Evolutionary conservation across 345 rosid genomes (phyloP).

Genomic region (Cardamine resedifolia): DNA sequence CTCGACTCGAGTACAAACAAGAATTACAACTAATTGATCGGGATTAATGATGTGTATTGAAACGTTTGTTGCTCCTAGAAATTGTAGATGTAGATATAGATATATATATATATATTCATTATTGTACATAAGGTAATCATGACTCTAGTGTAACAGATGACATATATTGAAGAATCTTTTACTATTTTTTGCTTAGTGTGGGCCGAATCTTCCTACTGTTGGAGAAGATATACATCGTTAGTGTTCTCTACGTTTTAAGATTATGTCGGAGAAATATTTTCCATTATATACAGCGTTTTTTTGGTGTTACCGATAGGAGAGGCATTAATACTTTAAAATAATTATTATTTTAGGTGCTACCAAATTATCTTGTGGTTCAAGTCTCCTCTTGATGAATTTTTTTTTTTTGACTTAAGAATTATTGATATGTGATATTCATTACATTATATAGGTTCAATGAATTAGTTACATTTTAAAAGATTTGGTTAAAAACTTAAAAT

Average conservation of each 20-base stretch:
- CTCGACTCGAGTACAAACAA: not conserved
- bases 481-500: not conserved
- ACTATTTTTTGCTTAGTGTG: conserved; percentile 29
- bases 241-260: conserved; percentile 35
- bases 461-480: not conserved
- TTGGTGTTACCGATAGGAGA: conserved; percentile 22
- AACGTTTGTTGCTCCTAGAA: not conserved
- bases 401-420: conserved; percentile 3
- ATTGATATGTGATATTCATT: conserved; percentile 7
- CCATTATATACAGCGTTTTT: conserved; percentile 25
- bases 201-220: conserved; percentile 27
- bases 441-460: not conserved
- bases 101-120: not conserved
- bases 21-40: not conserved
- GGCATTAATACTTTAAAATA: not conserved
- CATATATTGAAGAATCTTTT: conserved; percentile 19
- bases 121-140: conserved; percentile 12
- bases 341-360: not conserved
- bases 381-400: conserved; percentile 1
- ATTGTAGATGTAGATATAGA: not conserved
- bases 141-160: conserved; percentile 21
- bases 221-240: conserved; percentile 23
- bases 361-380: conserved; percentile 22
- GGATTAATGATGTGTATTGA: not conserved
- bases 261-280: conserved; percentile 37